Conservation (phyloP, 2,329 filamentous ascomycete species). For the Sarocladiaceae sp. region DNA sequence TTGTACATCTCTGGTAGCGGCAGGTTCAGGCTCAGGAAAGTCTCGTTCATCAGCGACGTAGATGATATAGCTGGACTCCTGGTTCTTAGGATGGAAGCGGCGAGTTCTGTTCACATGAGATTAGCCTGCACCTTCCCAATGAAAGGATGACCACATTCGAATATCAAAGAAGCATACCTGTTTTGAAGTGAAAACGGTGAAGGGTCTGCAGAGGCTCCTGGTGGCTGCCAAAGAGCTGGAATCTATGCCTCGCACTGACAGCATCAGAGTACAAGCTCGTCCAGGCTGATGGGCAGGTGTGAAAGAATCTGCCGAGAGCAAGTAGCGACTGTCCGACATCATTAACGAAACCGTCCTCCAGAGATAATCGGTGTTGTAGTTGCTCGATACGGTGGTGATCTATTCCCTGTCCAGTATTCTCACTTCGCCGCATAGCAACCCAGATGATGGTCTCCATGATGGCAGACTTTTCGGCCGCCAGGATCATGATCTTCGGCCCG, state of each 20-base stretch:
- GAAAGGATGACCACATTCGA: neutral
- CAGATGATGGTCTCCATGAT: constrained; percentile 5
- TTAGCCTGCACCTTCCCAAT: neutral
- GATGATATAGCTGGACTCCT: neutral
- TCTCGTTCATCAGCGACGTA: neutral
- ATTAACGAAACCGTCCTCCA: neutral
- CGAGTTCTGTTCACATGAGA: neutral
- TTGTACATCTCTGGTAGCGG: neutral
- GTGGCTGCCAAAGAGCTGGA: neutral
- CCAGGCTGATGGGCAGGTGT: neutral
- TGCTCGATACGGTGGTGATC: neutral
- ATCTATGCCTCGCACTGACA: neutral
- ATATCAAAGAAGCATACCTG: neutral
- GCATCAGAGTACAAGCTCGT: neutral
- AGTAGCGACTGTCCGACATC: neutral
- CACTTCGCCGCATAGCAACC: constrained; percentile 3
- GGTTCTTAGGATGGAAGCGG: neutral
- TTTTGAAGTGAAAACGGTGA: neutral
- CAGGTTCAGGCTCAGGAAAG: neutral
- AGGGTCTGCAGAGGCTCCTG: neutral
- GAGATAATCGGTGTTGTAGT: neutral
- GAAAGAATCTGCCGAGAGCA: neutral
- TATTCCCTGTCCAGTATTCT: neutral
- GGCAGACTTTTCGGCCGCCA: neutral
- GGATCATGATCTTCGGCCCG: neutral